phyloP scores from a whole-genome alignment of 2,329 filamentous ascomycete genomes.

The Beauveria bassiana region DNA sequence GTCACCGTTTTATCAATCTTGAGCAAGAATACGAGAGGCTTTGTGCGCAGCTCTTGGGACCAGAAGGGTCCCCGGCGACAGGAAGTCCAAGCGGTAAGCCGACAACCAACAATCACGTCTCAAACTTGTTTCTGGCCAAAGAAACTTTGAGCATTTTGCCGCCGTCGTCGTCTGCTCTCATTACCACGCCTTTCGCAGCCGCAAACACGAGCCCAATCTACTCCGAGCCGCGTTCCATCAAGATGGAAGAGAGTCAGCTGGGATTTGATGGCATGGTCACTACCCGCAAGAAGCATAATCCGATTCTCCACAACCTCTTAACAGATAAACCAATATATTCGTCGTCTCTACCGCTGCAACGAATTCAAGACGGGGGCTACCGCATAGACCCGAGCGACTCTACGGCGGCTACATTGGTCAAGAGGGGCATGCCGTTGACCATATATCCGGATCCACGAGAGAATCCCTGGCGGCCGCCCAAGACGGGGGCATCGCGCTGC shows the following conservation, averaged over 20 bases:
- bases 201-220: conserved; percentile 38
- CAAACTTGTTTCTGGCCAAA: conserved; percentile 68
- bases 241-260: conserved; percentile 43
- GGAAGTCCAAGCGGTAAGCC: conserved; percentile 24
- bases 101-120: conserved; percentile 40
- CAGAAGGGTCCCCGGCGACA: conserved; percentile 20
- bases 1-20: conserved; percentile 71
- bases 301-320: conserved; percentile 87
- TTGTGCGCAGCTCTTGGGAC: conserved; percentile 47
- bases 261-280: conserved; percentile 42
- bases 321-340: conserved; percentile 93
- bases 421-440: conserved; percentile 82
- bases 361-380: conserved; percentile 42
- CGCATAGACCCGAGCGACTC: conserved; percentile 16
- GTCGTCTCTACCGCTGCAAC: conserved; percentile 73
- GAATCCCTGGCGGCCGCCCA: conserved; percentile 60
- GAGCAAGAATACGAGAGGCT: conserved; percentile 79
- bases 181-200: conserved; percentile 80
- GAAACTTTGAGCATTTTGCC: conserved; percentile 69
- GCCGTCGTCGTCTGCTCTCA: conserved; percentile 74
- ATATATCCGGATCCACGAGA: conserved; percentile 71
- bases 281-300: conserved; percentile 59
- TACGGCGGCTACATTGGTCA: conserved; percentile 68
- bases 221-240: conserved; percentile 29
- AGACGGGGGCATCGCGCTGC: conserved; percentile 51